Evolutionary conservation across 2,329 filamentous ascomycete species (phyloP), one percentile per base, ranked within the genome.

Genomic region (Pseudofabraea citricarpa): DNA sequence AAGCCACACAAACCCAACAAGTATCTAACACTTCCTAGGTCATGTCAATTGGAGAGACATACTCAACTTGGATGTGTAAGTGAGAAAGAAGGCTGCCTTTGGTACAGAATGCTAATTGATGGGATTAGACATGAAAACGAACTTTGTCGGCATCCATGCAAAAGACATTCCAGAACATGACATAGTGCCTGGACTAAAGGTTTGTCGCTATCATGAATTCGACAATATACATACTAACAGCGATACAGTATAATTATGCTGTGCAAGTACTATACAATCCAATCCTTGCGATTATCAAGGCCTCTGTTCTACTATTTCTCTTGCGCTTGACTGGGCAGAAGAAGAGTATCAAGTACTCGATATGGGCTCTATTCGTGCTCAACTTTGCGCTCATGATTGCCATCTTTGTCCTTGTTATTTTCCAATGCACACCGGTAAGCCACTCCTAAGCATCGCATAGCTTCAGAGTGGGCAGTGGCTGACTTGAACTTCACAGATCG

Each of bases 221-320:
- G n/a, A n/a, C 5, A 12, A 31, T n/a, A 10, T 6, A 31, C 13
- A 12, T 31, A 7, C 27, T 31, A 31, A 31, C 27, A 12, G 9
- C 3, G 6, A 15, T 7, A 15, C 27, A 31, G 27, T 31, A 31
- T 15, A 31, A 31, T 31, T 31, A 31, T 31, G 27, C 27, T 15
- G 27, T 31, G 6, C 63, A 70, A 33, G 53, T 70, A 7, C 54
- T 69, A 2, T 72, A 73, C 56, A 72, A 70, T 40, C 69, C 70
- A 0, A 66, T 72, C 35, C 52, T 73, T 2, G 66, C 67, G 4
- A 58, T 73, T 8, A 64, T 71, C 44, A 73, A 72, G 52, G 61
- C 64, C 2, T 72, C 70, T 0, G 58, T 71, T 15, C 60, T 73
- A 4, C 48, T 72, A n/a, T 70, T 72, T 45, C 59, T 72, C n/a